Conservation (phyloP, 2,329 filamentous ascomycete species). For the Biscogniauxia marginata region DNA sequence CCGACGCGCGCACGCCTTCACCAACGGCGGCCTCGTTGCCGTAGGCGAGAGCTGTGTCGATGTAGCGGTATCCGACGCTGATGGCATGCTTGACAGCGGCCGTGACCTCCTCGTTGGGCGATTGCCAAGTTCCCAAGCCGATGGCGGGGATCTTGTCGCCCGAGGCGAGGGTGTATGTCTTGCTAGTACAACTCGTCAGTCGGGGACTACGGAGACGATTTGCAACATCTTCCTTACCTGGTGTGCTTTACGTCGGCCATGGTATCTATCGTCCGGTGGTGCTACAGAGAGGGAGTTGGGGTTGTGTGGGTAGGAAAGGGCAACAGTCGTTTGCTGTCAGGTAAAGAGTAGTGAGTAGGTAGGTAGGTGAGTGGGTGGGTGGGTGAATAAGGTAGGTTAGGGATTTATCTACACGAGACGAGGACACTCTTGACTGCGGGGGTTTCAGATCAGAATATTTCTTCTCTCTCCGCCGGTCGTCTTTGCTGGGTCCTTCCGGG, state of each 20-base stretch:
- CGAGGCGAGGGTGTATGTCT: slow-evolving; percentile 68
- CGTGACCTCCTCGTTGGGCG: slow-evolving; percentile 65
- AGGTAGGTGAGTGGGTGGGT: too few species aligned
- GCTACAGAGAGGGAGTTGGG: background rate
- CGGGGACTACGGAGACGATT: too few species aligned
- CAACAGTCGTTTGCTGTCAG: too few species aligned
- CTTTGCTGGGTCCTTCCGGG: background rate
- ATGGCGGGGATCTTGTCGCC: slow-evolving; percentile 76
- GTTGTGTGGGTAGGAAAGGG: background rate
- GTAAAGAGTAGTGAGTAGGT: too few species aligned
- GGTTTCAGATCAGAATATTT: too few species aligned
- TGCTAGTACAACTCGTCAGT: slow-evolving; percentile 31
- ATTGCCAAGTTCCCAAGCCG: slow-evolving; percentile 79
- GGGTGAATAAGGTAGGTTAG: too few species aligned
- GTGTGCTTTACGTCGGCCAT: slow-evolving; percentile 30
- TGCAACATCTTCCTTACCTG: slow-evolving; percentile 16
- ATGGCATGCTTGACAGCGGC: slow-evolving; percentile 70
- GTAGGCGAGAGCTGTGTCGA: slow-evolving; percentile 75
- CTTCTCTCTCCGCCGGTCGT: too few species aligned
- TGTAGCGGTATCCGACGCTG: slow-evolving; percentile 68
- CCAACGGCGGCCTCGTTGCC: slow-evolving; percentile 73
- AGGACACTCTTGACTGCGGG: too few species aligned
- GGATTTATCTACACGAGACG: too few species aligned
- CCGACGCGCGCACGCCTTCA: slow-evolving; percentile 60
- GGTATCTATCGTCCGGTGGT: slow-evolving; percentile 6